Evolutionary conservation across 768 basidiomycete species (phyloP).

Genomic region (Termitomyces sp.): DNA sequence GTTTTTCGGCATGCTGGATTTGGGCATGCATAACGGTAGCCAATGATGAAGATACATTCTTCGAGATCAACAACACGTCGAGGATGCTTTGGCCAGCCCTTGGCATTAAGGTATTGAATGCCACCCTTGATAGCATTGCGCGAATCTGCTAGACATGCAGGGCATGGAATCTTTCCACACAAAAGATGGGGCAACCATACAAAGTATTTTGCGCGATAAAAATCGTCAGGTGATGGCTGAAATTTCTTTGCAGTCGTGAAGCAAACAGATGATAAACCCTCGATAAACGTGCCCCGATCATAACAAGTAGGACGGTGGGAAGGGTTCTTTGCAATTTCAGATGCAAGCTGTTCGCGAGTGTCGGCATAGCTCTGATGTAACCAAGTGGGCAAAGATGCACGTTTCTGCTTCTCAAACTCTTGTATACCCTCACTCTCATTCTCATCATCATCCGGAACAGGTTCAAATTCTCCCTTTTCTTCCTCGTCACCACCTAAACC

Average conservation of each 20-base stretch:
- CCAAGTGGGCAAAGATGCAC: background rate
- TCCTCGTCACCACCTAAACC: background rate
- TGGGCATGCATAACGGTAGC: conserved; percentile 10
- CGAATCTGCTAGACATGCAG: conserved; percentile 4
- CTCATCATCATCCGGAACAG: conserved; percentile 6
- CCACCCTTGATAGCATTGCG: background rate
- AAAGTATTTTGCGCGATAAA: conserved; percentile 12
- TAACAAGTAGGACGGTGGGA: background rate
- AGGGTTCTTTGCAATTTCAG: background rate
- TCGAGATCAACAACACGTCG: conserved; percentile 13
- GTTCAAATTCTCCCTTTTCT: background rate
- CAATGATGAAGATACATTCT: conserved; percentile 11
- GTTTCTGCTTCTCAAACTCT: background rate
- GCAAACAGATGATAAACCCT: background rate
- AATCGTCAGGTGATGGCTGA: conserved; percentile 3
- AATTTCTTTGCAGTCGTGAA: background rate
- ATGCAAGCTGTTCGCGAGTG: background rate
- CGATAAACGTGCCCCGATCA: background rate
- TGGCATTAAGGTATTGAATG: background rate
- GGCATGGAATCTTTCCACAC: conserved; percentile 10
- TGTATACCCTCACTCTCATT: background rate
- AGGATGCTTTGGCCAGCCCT: no score
- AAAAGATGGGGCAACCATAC: conserved; percentile 16
- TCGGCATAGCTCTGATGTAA: background rate
- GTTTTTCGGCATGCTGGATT: background rate